Evolutionary conservation across 768 basidiomycete genomes (phyloP), one percentile per base, ranked within the genome.

Genomic region (Pisolithus albus): DNA sequence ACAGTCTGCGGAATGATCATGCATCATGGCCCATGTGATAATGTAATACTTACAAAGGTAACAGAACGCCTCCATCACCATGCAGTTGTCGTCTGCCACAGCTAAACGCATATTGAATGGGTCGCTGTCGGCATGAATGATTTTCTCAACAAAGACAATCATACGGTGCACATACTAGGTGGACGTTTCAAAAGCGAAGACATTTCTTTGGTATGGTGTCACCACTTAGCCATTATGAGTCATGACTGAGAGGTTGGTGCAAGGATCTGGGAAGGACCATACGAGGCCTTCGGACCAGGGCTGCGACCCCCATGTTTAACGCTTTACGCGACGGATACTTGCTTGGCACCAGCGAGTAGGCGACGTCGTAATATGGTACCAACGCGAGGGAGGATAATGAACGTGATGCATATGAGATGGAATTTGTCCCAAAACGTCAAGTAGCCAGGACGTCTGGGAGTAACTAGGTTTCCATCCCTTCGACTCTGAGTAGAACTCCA

Each of bases 91-190:
- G 18, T 7, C 45, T 10, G 44, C 23, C 28, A 11, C 5, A n/a
- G 11, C n/a, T 52, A 24, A 54, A 19, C 34, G 13, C 34, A 34
- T 13, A 11, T 34, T 5, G 11, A 10, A 34, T 5, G 34, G 11
- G 30, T 32, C 30, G 4, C 37, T 50, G 36, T 49, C 48, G 30
- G 54, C 52, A 38, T 56, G 59, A 39, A 54, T 51, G 34, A 73
- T 56, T 19, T 46, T 44, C 21, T 62, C 30, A 49, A 72, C 64
- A 38, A 52, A 59, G 40, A 67, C 67, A 42, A 57, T 47, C 6
- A 54, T 51, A 56, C 70, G 72, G 36, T 63, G 55, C 15, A 71
- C 56, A 45, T 61, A n/a, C n/a, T n/a, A n/a, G 56, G 15, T 63
- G 64, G 26, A 67, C 69, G 34, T 70, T 66, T 16, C 45, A 51